These are phyloP conservation scores for Solanum pinnatisectum DNA, from an alignment of 257 asterid genomes.

Conservation along the genomic window DNA sequence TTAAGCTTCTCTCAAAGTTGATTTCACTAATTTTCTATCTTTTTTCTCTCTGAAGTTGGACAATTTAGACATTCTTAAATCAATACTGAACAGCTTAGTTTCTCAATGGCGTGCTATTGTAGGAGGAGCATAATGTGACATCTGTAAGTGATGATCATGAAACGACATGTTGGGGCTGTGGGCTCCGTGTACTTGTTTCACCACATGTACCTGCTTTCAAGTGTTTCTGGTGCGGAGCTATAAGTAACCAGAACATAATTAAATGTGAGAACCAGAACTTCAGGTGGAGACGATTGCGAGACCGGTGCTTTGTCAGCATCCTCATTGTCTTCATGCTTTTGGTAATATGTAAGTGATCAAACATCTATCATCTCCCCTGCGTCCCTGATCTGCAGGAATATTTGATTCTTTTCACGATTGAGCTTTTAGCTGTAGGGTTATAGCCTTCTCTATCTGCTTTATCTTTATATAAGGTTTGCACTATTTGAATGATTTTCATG, in stretches of 20 bases:
- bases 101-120: slow-evolving; percentile 8
- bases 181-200: slow-evolving; percentile 72
- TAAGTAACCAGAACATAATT: slow-evolving; percentile 44
- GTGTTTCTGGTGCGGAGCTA: slow-evolving; percentile 98
- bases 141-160: slow-evolving; percentile 46
- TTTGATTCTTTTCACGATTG: background rate
- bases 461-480: background rate
- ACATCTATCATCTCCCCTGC: background rate
- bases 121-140: slow-evolving; percentile 46
- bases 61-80: background rate
- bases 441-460: background rate
- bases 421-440: background rate
- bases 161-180: slow-evolving; percentile 95
- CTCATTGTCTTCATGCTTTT: slow-evolving; percentile 60
- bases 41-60: background rate
- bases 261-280: slow-evolving; percentile 36
- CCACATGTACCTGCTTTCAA: slow-evolving; percentile 58
- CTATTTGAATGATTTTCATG: background rate
- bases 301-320: slow-evolving; percentile 55
- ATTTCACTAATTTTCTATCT: background rate
- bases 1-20: background rate
- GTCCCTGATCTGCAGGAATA: background rate
- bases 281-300: slow-evolving; percentile 62
- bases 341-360: slow-evolving; percentile 60
- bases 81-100: background rate